These are phyloP conservation scores for Gossypium bickii DNA, from an alignment of 345 rosid genomes.

Conservation along the genomic window DNA sequence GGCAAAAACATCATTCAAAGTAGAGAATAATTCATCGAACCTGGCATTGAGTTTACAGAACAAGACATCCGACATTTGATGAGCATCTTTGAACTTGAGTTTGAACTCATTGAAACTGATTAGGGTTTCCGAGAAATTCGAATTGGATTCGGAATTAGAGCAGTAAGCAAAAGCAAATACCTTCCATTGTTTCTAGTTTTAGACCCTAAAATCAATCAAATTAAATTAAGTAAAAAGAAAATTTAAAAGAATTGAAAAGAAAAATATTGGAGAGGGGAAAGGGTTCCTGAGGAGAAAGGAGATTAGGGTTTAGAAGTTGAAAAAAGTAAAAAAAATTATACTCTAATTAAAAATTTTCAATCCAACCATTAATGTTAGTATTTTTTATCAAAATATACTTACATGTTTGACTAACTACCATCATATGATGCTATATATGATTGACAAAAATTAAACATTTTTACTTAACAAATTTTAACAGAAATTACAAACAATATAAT, in stretches of 20 bases:
- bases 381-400: too few species aligned
- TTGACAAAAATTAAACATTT: too few species aligned
- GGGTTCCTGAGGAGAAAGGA: slow-evolving; percentile 22
- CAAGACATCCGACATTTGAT: slow-evolving; percentile 37
- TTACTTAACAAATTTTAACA: too few species aligned
- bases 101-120: slow-evolving; percentile 16
- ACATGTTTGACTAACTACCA: too few species aligned
- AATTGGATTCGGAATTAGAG: slow-evolving; percentile 20
- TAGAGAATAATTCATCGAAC: slow-evolving; percentile 29
- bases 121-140: background rate
- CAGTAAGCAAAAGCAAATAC: slow-evolving; percentile 29
- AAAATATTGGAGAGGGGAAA: too few species aligned
- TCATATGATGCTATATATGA: too few species aligned
- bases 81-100: slow-evolving; percentile 28
- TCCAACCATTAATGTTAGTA: too few species aligned
- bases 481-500: too few species aligned
- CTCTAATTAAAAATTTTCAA: too few species aligned
- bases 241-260: background rate
- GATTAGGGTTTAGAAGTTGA: slow-evolving; percentile 15
- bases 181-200: slow-evolving; percentile 28
- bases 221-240: background rate
- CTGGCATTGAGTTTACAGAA: slow-evolving; percentile 35
- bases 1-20: slow-evolving; percentile 21
- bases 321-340: background rate
- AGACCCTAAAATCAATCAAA: slow-evolving; percentile 35